Base-by-base conservation (phyloP, 192 early-diverging fungal species). In the Gigaspora rosea region DNA sequence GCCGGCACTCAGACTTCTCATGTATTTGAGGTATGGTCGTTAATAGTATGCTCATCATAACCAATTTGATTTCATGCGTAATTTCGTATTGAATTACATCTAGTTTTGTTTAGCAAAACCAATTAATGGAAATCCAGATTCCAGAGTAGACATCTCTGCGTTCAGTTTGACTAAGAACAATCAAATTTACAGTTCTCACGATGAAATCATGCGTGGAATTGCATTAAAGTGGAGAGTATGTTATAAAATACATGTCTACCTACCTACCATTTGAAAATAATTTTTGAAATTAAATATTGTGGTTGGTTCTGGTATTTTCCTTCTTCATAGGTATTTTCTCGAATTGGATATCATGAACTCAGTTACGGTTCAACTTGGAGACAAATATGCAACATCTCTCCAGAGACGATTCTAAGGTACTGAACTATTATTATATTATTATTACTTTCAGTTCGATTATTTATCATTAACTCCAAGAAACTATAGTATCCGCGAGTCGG, bases 351-450 rank as follows among this genome's bases (percentile, higher is more conserved):
- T 62, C 93, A 96, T 72, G 90, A 94, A 68, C 71, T 95, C 51
- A 80, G 79, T 47, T 95, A 94, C 78, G 82, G 88, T 61, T 82
- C 87, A 10, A 79, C 88, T 7, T 99, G 97, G 97, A 90, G 97
- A 66, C 88, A 91, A 10, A 80, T 93, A 51, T 85, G 87, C 77
- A 86, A 83, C 47, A 81, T 95, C 32, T 49, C 86, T 8, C 78
- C 85, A 20, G 81, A 82, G 75, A 89, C 87, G 18, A 93, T 84
- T 20, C 81, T 91, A 76, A 92, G 86, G 83, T 84, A 85, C 82
- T 49, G 56, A 51, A 27, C 73, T 9, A 47, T 27, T 73, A 71
- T 71, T n/a, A n/a, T n/a, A n/a, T n/a, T 33, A 68, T 58, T 82
- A 49, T 1, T 64, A 62, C 35, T 63, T 32, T n/a, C 64, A 75